Evolutionary conservation across 139 green algal species (phyloP).

Genomic region (Chlamydomonas applanata): DNA sequence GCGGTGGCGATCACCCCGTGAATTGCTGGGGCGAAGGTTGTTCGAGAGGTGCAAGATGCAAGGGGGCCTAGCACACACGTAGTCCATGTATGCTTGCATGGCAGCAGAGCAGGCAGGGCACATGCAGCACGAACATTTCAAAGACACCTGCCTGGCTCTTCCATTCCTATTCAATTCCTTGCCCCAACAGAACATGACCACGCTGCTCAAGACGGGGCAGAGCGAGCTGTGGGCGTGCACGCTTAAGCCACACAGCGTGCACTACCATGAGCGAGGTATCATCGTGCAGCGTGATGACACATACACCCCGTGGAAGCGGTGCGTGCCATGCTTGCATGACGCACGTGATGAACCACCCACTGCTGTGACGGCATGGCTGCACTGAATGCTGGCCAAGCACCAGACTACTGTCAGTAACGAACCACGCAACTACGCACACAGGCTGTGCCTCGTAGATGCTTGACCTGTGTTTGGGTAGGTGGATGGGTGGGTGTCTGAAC

Average conservation of each 20-base stretch:
- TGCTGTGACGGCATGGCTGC: too few relatives aligned
- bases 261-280: slow-evolving; percentile 1
- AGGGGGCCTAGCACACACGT: background rate
- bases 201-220: background rate
- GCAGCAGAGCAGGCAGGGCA: background rate
- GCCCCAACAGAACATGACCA: slow-evolving; percentile 11
- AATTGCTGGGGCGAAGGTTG: background rate
- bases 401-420: too few relatives aligned
- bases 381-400: too few relatives aligned
- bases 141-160: too few relatives aligned
- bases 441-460: too few relatives aligned
- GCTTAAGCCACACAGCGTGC: background rate
- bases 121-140: too few relatives aligned
- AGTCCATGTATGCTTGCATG: background rate
- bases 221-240: slow-evolving; percentile 7
- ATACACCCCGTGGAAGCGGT: background rate
- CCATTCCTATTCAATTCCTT: too few relatives aligned
- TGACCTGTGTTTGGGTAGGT: too few relatives aligned
- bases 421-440: too few relatives aligned
- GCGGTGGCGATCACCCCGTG: too few relatives aligned
- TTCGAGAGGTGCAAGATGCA: background rate
- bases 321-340: background rate
- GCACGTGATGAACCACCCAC: too few relatives aligned
- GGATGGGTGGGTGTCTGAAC: too few relatives aligned
- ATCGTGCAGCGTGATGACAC: slow-evolving; percentile 5